phyloP scores from a whole-genome alignment of 2,329 filamentous ascomycete genomes.

The Cercospora sesami region DNA sequence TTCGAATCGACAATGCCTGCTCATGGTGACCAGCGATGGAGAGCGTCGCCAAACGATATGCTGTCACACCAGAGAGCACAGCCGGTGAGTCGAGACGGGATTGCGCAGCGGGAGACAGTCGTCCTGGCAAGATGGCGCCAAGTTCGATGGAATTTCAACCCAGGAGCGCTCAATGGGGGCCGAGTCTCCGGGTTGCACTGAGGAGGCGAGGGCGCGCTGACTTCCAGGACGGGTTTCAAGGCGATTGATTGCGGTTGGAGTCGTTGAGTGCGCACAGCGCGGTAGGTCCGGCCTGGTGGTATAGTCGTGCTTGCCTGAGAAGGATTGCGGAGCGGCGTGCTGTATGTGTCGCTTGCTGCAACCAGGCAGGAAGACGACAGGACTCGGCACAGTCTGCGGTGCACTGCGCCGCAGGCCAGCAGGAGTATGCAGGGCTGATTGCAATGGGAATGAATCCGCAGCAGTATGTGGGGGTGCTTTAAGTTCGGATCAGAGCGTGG shows the following conservation, averaged over 20 bases:
- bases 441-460: slow-evolving; percentile 18
- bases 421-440: slow-evolving; percentile 17
- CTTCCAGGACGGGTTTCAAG: slow-evolving; percentile 4
- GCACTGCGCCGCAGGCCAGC: slow-evolving; percentile 13
- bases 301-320: slow-evolving; percentile 12
- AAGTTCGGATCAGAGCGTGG: not conserved
- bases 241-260: not conserved
- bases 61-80: slow-evolving; percentile 17
- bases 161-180: slow-evolving; percentile 3
- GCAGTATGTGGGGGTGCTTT: slow-evolving; percentile 21
- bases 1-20: slow-evolving; percentile 28
- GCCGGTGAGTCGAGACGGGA: slow-evolving; percentile 17
- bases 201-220: not conserved
- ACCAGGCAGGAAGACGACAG: slow-evolving; percentile 24
- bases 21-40: slow-evolving; percentile 25
- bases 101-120: not conserved
- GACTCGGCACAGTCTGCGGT: slow-evolving; percentile 14
- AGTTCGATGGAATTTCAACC: slow-evolving; percentile 6
- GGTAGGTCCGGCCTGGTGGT: slow-evolving; percentile 18
- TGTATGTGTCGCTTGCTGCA: slow-evolving; percentile 20
- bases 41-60: not conserved
- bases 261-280: slow-evolving; percentile 18
- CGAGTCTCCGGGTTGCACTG: slow-evolving; percentile 3
- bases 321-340: slow-evolving; percentile 14
- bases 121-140: slow-evolving; percentile 7